Base-by-base conservation (phyloP, 2,329 filamentous ascomycete species). In the Phialemoniopsis sp. region DNA sequence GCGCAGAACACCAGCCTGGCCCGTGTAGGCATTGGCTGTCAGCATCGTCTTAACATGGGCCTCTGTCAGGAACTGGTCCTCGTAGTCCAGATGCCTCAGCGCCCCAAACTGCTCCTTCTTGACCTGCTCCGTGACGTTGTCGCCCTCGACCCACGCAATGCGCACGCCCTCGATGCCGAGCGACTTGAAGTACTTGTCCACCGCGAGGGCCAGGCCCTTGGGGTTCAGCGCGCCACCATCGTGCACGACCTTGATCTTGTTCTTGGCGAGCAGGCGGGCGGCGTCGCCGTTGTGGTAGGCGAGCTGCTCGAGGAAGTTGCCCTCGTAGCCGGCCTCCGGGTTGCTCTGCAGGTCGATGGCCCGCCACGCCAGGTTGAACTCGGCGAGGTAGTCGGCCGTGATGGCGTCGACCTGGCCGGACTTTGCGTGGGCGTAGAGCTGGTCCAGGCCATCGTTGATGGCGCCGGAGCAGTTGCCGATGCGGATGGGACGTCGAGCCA, bases 211-310 rank as follows among this genome's bases (percentile, higher is more conserved):
- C 13, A 78, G 51, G 1, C 63, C 69, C 40, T 60, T 61, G 0
- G 74, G 74, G 45, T 78, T 72, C 13, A 71, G 61, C 3, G 68
- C 70, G 3, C 75, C 75, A 8, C 73, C 73, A 38, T 74, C 38
- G 38, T 39, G 60, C 30, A 75, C 59, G 10, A 77, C 61, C 45
- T 70, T 72, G 55, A 77, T 76, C 0, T 59, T 46, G 41, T 71
- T 66, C 36, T 66, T 55, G 3, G 43, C 47, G 12, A 54, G 40
- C 8, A 48, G 30, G 28, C 46, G 21, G 29, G 42, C 45, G 26
- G 40, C 51, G 33, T 54, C 51, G 28, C 39, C 30, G 29, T 39
- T 42, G 30, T 37, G 29, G 14, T 47, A 55, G 19, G 49, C 51
- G 4, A 64, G 44, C 41, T 58, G 54, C 17, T 52, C 47, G 16